A percentile compares a stretch with the other conserved stretches of the same genome.
phyloP scores from a whole-genome alignment of 2,329 filamentous ascomycete species.

The Penicillium oxalicum region DNA sequence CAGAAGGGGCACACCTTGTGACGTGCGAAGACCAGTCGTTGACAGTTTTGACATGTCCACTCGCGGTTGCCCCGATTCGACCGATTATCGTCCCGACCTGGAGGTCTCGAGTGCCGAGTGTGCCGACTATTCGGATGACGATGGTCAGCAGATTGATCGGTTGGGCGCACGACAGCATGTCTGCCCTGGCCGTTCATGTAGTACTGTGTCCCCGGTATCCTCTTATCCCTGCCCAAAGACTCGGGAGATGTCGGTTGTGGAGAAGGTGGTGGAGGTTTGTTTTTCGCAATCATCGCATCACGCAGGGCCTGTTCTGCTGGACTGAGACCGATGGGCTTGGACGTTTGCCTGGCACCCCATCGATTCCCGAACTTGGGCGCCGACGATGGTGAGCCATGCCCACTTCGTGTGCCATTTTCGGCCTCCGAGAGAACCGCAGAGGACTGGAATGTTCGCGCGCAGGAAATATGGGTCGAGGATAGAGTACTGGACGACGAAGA shows the following conservation, averaged over 20 bases:
- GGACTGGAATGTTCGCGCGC: slow-evolving; percentile 32
- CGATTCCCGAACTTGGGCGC: slow-evolving; percentile 27
- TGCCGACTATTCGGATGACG: background rate
- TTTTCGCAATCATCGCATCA: slow-evolving; percentile 21
- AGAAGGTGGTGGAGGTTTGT: slow-evolving; percentile 8
- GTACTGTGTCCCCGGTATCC: background rate
- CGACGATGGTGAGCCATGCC: slow-evolving; percentile 10
- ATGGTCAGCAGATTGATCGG: background rate
- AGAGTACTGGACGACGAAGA: slow-evolving; percentile 26
- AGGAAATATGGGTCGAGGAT: slow-evolving; percentile 15
- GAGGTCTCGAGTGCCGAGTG: background rate
- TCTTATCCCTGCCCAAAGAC: background rate
- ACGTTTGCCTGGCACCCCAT: slow-evolving; percentile 17
- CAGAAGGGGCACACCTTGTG: slow-evolving; percentile 14
- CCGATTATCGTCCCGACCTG: background rate
- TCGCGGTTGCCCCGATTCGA: slow-evolving; percentile 1
- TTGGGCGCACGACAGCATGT: background rate
- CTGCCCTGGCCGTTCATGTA: background rate
- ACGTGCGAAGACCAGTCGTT: slow-evolving; percentile 6
- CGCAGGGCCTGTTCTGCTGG: slow-evolving; percentile 29
- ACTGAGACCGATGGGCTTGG: slow-evolving; percentile 24
- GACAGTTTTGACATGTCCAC: slow-evolving; percentile 14
- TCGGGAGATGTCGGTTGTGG: slow-evolving; percentile 1
- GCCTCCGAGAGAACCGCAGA: slow-evolving; percentile 24
- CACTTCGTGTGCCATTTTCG: slow-evolving; percentile 21